These are phyloP conservation scores for Sclerotinia minor DNA, from an alignment of 2,329 filamentous ascomycete species.

Conservation along the genomic window DNA sequence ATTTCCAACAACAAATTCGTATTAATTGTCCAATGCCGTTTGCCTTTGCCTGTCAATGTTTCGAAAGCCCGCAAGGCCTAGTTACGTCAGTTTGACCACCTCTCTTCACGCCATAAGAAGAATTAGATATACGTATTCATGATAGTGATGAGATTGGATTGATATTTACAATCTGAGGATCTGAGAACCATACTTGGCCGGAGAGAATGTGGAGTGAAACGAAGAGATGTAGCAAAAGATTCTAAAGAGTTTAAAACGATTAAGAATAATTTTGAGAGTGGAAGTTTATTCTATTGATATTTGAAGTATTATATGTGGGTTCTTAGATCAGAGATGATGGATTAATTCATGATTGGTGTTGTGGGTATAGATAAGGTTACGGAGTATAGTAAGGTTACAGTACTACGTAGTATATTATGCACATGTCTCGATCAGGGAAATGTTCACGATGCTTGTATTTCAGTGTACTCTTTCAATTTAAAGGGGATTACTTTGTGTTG, in stretches of 20 bases:
- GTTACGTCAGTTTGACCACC: neutral
- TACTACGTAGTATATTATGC: too few relatives aligned
- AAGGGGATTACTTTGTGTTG: too few relatives aligned
- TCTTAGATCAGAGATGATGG: neutral
- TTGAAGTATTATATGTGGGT: neutral
- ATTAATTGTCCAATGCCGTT: too few relatives aligned
- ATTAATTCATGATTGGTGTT: neutral
- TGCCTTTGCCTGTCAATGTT: too few relatives aligned
- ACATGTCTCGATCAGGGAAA: too few relatives aligned
- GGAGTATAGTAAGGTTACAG: too few relatives aligned
- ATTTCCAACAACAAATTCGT: too few relatives aligned
- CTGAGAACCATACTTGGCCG: neutral
- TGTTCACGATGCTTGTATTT: too few relatives aligned
- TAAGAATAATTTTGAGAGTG: neutral
- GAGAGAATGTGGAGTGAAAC: neutral
- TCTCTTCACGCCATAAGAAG: neutral
- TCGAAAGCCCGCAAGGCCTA: neutral
- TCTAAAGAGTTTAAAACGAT: neutral
- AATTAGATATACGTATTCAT: neutral
- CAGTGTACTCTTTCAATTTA: too few relatives aligned
- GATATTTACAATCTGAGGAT: neutral
- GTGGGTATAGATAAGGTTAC: neutral
- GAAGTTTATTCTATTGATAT: neutral
- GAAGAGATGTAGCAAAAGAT: neutral
- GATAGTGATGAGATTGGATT: neutral